Base-by-base conservation (phyloP, 225 moss, liverwort and hornwort genomes). In the Neckera pumila region DNA sequence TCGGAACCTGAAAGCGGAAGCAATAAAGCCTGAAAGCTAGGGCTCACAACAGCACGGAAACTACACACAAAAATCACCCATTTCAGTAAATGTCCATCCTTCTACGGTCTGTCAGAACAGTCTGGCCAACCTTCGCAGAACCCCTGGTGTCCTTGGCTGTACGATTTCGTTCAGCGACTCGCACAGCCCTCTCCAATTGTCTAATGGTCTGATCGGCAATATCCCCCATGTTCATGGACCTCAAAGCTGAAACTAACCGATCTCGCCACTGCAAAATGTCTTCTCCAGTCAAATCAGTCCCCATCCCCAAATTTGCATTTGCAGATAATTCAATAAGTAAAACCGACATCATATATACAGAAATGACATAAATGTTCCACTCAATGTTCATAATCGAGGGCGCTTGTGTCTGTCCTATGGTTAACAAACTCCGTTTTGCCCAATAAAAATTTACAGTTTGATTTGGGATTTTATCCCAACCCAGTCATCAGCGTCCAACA, bases 191-290 rank as follows among this genome's bases (percentile, higher is more conserved):
- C 85, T 97, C 99, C 85, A 99, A 92, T 89, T 96, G 97, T 91
- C 99, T 95, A 89, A 99, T 89, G 76, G 96, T 94, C 84, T 96
- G 96, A 90, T 97, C 99, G 74, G 97, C 98, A 74, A 93, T 91
- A 87, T 97, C 98, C 86, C 97, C 97, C 91, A 96, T 96, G 92
- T 97, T 97, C 99, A 99, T 99, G 64, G 96, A 96, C 90, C 95
- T 96, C 95, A 99, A 93, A 82, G 97, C 97, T 81, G 85, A 95
- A 87, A 99, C 96, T 87, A 99, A 90, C 71, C 99, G 96, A 76
- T 99, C 99, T 93, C 97, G 96, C 99, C 99, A 99, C 98, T 98
- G 96, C 93, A 93, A 79, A 84, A 91, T 71, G 81, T 76, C 75
- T 90, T 78, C 82, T 88, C 84, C 81, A 76, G 79, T 88, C 59